These are phyloP conservation scores for Hypoxylon lenormandii DNA, from an alignment of 495 filamentous ascomycete genomes.

Conservation along the genomic window DNA sequence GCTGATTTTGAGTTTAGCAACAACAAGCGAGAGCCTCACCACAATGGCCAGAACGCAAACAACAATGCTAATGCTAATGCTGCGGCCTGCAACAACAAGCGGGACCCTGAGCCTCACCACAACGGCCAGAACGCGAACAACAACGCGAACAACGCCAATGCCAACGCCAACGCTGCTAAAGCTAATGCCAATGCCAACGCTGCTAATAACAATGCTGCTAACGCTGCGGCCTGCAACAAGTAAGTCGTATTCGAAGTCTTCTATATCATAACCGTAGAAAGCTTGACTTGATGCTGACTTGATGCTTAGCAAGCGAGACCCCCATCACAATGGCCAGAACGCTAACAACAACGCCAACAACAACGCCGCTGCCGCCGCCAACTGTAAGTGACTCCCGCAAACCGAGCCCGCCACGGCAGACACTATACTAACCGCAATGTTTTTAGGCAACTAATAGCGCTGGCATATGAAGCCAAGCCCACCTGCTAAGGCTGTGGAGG, in stretches of 20 bases:
- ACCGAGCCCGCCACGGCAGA: neutral
- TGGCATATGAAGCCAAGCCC: neutral
- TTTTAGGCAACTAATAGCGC: slow-evolving; percentile 25
- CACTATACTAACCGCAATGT: slow-evolving; percentile 4
- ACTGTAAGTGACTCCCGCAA: slow-evolving; percentile 30
- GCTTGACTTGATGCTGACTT: neutral
- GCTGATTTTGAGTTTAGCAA: slow-evolving; percentile 31
- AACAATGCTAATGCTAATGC: slow-evolving; percentile 20
- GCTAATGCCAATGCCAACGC: neutral
- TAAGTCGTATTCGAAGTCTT: neutral
- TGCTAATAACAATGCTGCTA: neutral
- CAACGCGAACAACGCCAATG: slow-evolving; percentile 3
- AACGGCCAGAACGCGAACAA: slow-evolving; percentile 9
- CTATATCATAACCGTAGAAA: neutral
- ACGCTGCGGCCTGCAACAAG: slow-evolving; percentile 2
- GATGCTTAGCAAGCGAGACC: neutral
- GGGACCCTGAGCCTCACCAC: no score
- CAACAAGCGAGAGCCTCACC: slow-evolving; percentile 48
- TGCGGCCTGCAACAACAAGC: slow-evolving; percentile 1
- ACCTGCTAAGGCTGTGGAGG: neutral
- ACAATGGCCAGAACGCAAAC: slow-evolving; percentile 38
- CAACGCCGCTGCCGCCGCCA: neutral
- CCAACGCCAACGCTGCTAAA: neutral
- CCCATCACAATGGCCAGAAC: neutral
- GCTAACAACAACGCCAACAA: slow-evolving; percentile 14